phyloP scores from a whole-genome alignment of 495 filamentous ascomycete species.

The Lophium mytilinum region DNA sequence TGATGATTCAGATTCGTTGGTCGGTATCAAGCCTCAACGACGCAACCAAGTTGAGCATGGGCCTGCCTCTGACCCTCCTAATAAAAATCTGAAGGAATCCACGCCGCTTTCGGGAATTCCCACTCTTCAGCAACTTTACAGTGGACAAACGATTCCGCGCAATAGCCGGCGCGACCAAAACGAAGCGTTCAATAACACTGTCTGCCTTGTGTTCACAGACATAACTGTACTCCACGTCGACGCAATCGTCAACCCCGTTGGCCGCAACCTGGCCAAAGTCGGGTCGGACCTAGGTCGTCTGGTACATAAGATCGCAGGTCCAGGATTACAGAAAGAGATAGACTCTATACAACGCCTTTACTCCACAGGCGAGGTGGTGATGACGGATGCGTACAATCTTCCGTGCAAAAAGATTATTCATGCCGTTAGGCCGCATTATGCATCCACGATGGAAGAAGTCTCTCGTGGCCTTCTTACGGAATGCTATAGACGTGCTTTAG shows the following conservation, averaged over 20 bases:
- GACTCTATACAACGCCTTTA: not conserved
- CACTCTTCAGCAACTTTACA: not conserved
- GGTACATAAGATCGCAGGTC: conserved; percentile 15
- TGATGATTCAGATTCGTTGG: too few species aligned
- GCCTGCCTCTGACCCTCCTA: conserved; percentile 1
- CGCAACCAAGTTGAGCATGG: too few species aligned
- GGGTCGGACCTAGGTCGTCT: conserved; percentile 3
- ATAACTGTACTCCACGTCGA: conserved; percentile 13
- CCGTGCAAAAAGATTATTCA: conserved; percentile 13
- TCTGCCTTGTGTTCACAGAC: conserved; percentile 12
- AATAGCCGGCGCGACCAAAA: conserved; percentile 6
- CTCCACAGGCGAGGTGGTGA: not conserved
- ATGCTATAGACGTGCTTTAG: conserved; percentile 15
- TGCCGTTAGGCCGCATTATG: conserved; percentile 11
- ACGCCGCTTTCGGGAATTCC: not conserved
- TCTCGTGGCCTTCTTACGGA: conserved; percentile 9
- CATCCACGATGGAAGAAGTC: not conserved
- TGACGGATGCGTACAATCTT: conserved; percentile 1
- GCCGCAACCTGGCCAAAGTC: not conserved
- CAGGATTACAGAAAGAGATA: conserved; percentile 8
- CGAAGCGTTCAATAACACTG: conserved; percentile 10
- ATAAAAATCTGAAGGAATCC: conserved; percentile 8
- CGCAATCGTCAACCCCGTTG: conserved; percentile 19
- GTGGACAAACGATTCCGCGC: not conserved
- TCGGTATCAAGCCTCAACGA: too few species aligned